Evolutionary conservation across 306 rosid genomes (phyloP), one percentile per base, ranked within the genome.

Genomic region (Purshia tridentata): DNA sequence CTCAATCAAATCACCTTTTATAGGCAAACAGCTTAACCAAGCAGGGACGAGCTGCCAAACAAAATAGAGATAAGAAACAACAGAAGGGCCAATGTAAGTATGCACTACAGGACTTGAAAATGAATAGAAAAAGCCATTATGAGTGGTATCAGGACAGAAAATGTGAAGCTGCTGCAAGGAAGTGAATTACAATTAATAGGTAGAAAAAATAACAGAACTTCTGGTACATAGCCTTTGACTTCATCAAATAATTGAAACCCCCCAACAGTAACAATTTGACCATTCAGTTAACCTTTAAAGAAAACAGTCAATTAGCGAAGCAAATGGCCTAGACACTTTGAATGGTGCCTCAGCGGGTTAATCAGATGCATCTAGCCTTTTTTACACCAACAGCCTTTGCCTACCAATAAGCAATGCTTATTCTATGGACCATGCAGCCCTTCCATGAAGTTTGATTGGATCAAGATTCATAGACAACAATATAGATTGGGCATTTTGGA

Each of bases 1-100:
- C 78, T 88, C 93, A 42, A 88, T 81, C 76, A 88, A 82, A 78
- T 88, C 93, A 72, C 91, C 93, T 77, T 88, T 88, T 57, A 88
- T 76, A 6, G 93, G 93, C 81, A 88, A 86, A 78, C 89, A 88
- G 79, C 77, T 73, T 66, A 88, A 69, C 93, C 93, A 88, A 29
- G 90, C 91, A n/a, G 93, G 93, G 72, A 88, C 81, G 48, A 86
- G 78, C 93, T 88, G 85, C 72, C 53, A 71, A 59, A 74, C 66
- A 73, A 15, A n/a, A 22, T 51, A 35, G 57, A 64, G 18, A 65
- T 45, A 22, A 59, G 41, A 73, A 12, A 76, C 39, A 8, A 73
- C 10, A 15, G 5, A 23, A 61, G 51, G 22, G 45, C 53, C 72
- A 70, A 45, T 11, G 29, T 29, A 58, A 23, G 15, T 58, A 29